Base-by-base conservation (phyloP, 2,329 filamentous ascomycete genomes). In the Byssoonygena ceratinophila region DNA sequence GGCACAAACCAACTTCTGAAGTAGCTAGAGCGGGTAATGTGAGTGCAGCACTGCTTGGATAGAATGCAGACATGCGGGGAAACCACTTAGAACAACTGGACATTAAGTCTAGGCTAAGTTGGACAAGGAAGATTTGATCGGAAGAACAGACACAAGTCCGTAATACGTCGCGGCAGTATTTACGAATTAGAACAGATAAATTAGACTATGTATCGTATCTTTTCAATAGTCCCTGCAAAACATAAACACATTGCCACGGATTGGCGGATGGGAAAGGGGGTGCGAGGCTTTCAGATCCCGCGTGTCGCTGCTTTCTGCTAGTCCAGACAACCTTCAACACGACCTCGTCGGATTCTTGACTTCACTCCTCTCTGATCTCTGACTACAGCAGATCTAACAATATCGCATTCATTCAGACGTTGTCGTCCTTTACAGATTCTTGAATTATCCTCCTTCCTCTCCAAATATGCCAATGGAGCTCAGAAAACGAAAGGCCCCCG, bases 401-500 rank as follows among this genome's bases (percentile, higher is more conserved):
- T 27, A 4, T 18, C 39, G 25, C 23, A 12, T 41, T 3, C 14
- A 18, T 3, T 16, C n/a, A 6, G 2, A 27, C 2, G 8, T 22
- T 16, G 18, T 45, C 20, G 20, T 45, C 29, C 8, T 45, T 44
- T 23, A 41, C 1, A 2, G 5, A 44, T 14, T 12, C 18, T 2
- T 5, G 14, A 37, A 16, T 18, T 39, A 20, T 50, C 25, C 20
- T 9, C 11, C 23, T 16, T 8, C 34, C 22, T 32, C n/a, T 43
- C 16, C 3, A 7, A 54, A 41, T n/a, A 56, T 56, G 54, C 41
- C 48, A 20, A 78, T 81, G 57, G 79, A 82, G 67, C 73, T 83
- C 46, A 75, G 80, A 64, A 83, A 83, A 69, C 77, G 80, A 65
- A 80, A 81, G 65, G 74, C 77, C 45, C 74, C 75, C 32, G 60